phyloP scores from a whole-genome alignment of 129 eudicot species.

The Centaurea solstitialis region DNA sequence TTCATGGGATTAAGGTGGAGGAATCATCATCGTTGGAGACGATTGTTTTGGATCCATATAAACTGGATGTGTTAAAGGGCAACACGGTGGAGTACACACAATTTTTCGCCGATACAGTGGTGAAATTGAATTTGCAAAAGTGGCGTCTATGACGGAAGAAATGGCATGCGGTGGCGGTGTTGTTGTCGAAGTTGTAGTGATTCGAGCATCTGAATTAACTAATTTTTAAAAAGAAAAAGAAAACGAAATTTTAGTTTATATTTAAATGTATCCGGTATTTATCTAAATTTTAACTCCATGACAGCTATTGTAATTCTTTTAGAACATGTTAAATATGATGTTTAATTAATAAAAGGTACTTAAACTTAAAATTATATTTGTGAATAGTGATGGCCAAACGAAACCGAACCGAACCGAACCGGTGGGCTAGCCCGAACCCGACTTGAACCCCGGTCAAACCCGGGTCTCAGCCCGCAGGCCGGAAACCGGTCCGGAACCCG shows the following conservation, averaged over 20 bases:
- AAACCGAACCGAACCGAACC: no score
- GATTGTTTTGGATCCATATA: slow-evolving; percentile 71
- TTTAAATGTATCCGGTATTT: no score
- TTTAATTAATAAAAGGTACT: no score
- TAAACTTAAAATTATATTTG: no score
- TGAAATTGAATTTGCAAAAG: slow-evolving; percentile 78
- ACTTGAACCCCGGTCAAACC: no score
- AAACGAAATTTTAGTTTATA: not conserved
- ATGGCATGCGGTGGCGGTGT: not conserved
- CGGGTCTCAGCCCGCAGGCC: no score
- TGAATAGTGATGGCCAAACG: no score
- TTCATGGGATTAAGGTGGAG: slow-evolving; percentile 44
- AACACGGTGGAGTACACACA: slow-evolving; percentile 83
- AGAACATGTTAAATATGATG: no score
- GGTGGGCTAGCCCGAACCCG: no score
- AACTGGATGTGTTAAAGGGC: slow-evolving; percentile 79
- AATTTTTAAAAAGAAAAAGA: not conserved
- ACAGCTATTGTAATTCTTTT: no score
- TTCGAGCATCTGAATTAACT: not conserved
- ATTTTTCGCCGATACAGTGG: slow-evolving; percentile 83
- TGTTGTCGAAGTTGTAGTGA: not conserved
- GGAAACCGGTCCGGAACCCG: no score
- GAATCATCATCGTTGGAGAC: slow-evolving; percentile 32
- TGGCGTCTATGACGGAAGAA: slow-evolving; percentile 32
- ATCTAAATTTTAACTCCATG: no score